phyloP scores from a whole-genome alignment of 2,329 filamentous ascomycete species.

The Mycosphaerelloides madeirae region DNA sequence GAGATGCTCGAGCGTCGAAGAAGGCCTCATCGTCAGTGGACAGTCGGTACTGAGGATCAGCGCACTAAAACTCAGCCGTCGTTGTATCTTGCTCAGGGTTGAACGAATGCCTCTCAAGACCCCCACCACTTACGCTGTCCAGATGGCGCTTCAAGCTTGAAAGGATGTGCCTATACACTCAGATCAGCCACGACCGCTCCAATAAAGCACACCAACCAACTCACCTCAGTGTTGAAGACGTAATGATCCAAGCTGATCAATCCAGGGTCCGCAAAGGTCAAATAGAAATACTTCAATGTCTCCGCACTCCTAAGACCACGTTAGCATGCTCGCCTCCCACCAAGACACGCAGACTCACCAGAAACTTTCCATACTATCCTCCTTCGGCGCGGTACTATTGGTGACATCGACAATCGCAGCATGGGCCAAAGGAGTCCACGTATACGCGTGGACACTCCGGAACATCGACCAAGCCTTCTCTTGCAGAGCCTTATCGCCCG shows the following conservation, averaged over 20 bases:
- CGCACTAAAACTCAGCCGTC: too few relatives aligned
- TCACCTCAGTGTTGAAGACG: constrained; percentile 42
- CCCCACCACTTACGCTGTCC: too few relatives aligned
- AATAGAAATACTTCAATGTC: constrained; percentile 63
- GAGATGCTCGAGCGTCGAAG: too few relatives aligned
- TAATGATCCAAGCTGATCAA: constrained; percentile 54
- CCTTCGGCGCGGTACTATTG: constrained; percentile 35
- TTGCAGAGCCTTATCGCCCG: constrained; percentile 60
- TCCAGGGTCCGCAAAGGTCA: constrained; percentile 57
- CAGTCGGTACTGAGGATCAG: too few relatives aligned
- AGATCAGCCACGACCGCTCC: too few relatives aligned
- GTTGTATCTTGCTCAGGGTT: too few relatives aligned
- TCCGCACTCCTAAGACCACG: constrained; percentile 49
- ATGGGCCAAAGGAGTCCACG: constrained; percentile 58
- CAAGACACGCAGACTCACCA: constrained; percentile 37
- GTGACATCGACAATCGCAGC: constrained; percentile 65
- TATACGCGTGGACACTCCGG: constrained; percentile 56
- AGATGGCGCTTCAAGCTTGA: constrained; percentile 12
- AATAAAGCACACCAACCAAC: too few relatives aligned
- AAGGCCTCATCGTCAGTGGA: too few relatives aligned
- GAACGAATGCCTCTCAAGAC: too few relatives aligned
- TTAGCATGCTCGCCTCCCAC: too few relatives aligned
- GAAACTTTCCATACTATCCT: constrained; percentile 70
- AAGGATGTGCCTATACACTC: constrained; percentile 35
- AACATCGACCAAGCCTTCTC: constrained; percentile 74